A percentile compares a stretch with the other conserved stretches of the same genome.
phyloP scores from a whole-genome alignment of 768 basidiomycete genomes.

The Coprinopsis sp. region DNA sequence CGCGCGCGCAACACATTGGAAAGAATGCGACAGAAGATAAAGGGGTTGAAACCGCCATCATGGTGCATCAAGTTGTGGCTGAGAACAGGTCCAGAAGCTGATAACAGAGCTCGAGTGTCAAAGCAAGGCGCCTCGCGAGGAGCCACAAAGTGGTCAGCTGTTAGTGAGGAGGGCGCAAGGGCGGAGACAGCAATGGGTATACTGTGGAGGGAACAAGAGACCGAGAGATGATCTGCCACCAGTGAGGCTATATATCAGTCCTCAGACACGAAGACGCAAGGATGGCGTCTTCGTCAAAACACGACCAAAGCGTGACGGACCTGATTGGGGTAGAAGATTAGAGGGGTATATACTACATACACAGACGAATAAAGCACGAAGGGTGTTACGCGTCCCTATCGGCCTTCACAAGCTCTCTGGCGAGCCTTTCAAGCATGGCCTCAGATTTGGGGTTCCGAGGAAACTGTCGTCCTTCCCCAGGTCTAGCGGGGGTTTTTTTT shows the following conservation, averaged over 20 bases:
- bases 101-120: too few species aligned
- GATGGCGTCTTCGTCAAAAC: slow-evolving; percentile 16
- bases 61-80: too few species aligned
- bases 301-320: not conserved
- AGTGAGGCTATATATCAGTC: not conserved
- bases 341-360: too few species aligned
- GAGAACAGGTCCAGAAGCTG: too few species aligned
- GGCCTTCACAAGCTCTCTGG: slow-evolving; percentile 51
- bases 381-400: slow-evolving; percentile 42
- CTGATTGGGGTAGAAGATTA: not conserved
- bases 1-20: too few species aligned
- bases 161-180: too few species aligned
- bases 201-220: not conserved
- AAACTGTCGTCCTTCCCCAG: slow-evolving; percentile 65
- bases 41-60: too few species aligned
- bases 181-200: not conserved
- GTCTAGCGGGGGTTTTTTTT: slow-evolving; percentile 26
- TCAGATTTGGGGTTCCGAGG: slow-evolving; percentile 67
- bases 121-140: too few species aligned
- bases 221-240: not conserved
- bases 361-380: not conserved
- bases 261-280: slow-evolving; percentile 12
- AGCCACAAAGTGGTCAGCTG: too few species aligned
- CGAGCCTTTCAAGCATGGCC: slow-evolving; percentile 60
- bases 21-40: too few species aligned